Evolutionary conservation across 2,329 filamentous ascomycete species (phyloP).

Genomic region (Penicillium sp.): DNA sequence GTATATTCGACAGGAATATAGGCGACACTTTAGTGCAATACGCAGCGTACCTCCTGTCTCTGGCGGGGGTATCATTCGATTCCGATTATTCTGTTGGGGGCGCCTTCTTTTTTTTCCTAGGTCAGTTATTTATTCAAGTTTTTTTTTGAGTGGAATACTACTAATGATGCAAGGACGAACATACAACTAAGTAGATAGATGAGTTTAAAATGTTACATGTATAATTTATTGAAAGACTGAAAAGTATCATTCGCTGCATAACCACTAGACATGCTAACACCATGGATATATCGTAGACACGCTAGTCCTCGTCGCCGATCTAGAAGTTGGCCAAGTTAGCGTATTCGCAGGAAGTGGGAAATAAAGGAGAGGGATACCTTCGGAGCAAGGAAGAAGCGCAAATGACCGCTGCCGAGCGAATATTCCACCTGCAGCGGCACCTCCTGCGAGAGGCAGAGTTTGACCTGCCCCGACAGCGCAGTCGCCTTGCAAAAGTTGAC

Average conservation of each 20-base stretch:
- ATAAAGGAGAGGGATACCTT: conserved; percentile 62
- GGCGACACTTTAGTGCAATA: conserved; percentile 94
- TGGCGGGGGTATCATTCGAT: conserved; percentile 67
- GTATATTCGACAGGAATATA: conserved; percentile 13
- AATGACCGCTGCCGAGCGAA: conserved; percentile 73
- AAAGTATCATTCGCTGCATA: too few species aligned
- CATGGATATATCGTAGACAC: conserved; percentile 7
- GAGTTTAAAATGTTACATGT: too few species aligned
- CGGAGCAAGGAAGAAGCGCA: conserved; percentile 96
- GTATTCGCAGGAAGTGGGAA: neutral
- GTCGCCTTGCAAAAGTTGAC: conserved; percentile 99
- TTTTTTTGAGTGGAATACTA: conserved; percentile 12
- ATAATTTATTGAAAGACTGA: too few species aligned
- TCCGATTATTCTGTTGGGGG: conserved; percentile 87
- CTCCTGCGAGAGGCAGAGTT: conserved; percentile 91
- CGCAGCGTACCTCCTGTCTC: conserved; percentile 64
- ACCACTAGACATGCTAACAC: too few species aligned
- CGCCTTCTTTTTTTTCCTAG: conserved; percentile 51
- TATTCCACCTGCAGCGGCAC: conserved; percentile 97
- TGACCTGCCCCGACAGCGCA: conserved; percentile 74
- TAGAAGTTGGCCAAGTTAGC: conserved; percentile 32
- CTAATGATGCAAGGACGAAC: neutral
- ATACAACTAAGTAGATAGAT: too few species aligned
- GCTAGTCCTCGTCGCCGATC: conserved; percentile 59
- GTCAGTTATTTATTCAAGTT: conserved; percentile 42